A percentile compares a stretch with the other conserved stretches of the same genome.
phyloP scores from a whole-genome alignment of 1,139 yeast genomes.

The Sugiyamaella xylanicola region DNA sequence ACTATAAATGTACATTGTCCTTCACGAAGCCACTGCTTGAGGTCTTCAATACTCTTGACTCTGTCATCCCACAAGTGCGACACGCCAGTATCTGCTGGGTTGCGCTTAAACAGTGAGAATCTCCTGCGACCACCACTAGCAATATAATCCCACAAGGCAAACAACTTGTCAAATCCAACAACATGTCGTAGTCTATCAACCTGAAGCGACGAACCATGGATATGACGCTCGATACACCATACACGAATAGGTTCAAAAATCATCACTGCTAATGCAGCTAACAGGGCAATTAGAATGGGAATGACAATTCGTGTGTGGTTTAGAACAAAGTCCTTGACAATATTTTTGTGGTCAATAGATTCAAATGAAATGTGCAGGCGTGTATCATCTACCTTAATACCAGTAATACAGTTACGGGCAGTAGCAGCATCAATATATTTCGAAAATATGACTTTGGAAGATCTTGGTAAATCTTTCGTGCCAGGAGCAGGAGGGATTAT shows the following conservation, averaged over 20 bases:
- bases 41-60: constrained; percentile 62
- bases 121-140: constrained; percentile 9
- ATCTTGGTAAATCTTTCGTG: constrained; percentile 49
- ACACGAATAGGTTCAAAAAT: constrained; percentile 92
- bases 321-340: constrained; percentile 55
- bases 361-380: constrained; percentile 73
- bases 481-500: constrained; percentile 60
- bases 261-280: constrained; percentile 79
- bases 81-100: constrained; percentile 26
- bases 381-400: constrained; percentile 51
- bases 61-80: constrained; percentile 67
- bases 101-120: constrained; percentile 26
- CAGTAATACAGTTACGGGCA: constrained; percentile 91
- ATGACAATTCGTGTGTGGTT: constrained; percentile 81
- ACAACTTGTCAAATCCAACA: background rate
- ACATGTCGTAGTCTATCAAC: constrained; percentile 1
- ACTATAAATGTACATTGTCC: constrained; percentile 84
- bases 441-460: constrained; percentile 59
- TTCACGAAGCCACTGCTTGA: constrained; percentile 75
- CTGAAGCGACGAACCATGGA: constrained; percentile 36
- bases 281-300: constrained; percentile 60
- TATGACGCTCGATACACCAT: constrained; percentile 72
- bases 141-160: constrained; percentile 10
- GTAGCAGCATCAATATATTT: constrained; percentile 69
- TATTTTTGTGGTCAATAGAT: constrained; percentile 55